Conservation (phyloP, 1,284 basidiomycete genomes). For the Apiotrichum brassicae region DNA sequence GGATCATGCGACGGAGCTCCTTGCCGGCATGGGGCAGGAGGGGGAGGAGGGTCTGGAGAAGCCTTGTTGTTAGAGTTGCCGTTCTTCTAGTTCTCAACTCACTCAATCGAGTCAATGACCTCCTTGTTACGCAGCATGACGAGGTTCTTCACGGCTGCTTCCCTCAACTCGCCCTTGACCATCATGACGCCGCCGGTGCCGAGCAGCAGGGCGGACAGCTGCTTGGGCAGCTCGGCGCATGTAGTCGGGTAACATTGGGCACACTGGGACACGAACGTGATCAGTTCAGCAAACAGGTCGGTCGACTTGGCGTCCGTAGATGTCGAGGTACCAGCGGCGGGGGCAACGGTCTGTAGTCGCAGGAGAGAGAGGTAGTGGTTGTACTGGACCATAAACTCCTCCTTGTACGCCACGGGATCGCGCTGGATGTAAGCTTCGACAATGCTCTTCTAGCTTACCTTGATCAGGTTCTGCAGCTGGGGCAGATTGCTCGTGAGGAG, state of each 20-base stretch:
- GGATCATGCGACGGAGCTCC: constrained; percentile 75
- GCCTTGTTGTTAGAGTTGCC: constrained; percentile 50
- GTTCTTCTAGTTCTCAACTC: constrained; percentile 35
- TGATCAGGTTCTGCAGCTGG: constrained; percentile 89
- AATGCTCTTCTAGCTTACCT: constrained; percentile 44
- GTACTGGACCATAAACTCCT: constrained; percentile 98
- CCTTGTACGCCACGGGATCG: constrained; percentile 82
- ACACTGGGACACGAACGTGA: constrained; percentile 67
- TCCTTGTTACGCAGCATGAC: constrained; percentile 90
- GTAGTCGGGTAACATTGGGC: constrained; percentile 84
- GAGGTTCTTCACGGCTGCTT: constrained; percentile 76
- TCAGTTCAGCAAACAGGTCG: constrained; percentile 73
- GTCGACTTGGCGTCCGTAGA: constrained; percentile 57
- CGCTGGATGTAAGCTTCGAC: constrained; percentile 52
- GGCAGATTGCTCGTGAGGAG: constrained; percentile 55
- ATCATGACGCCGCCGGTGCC: constrained; percentile 32
- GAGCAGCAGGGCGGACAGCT: constrained; percentile 68
- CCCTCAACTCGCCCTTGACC: constrained; percentile 56
- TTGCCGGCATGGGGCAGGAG: constrained; percentile 86
- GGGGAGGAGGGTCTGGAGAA: constrained; percentile 86
- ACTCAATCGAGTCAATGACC: constrained; percentile 88
- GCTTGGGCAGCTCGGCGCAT: constrained; percentile 71
- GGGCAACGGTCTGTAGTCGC: constrained; percentile 54
- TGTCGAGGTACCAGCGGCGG: constrained; percentile 24
- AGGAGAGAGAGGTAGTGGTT: constrained; percentile 87